Evolutionary conservation across 2,329 filamentous ascomycete genomes (phyloP), one percentile per base, ranked within the genome.

Genomic region (Chaetomiaceae sp.): DNA sequence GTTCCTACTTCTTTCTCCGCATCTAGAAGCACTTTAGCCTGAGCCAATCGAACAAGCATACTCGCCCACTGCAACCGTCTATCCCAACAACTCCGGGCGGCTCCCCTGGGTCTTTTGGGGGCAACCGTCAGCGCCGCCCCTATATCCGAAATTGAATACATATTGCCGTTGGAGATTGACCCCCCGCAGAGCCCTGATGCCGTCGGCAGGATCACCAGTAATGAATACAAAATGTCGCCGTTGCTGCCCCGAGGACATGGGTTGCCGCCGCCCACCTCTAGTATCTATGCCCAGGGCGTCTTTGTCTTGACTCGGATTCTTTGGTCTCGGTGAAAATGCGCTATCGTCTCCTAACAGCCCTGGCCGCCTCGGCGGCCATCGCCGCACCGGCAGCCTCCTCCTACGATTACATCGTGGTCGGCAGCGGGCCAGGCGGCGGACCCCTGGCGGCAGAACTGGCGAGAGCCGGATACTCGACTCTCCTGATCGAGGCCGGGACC

Each of bases 381-480:
- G 54, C 48, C 9, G 52, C 47, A 1, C 40, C 53, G 11, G 30
- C 56, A 3, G 51, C 58, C 2, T 30, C 55, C 5, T 49, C 51
- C 9, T 81, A 80, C 61, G 81, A 85, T 60, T 85, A 83, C 70
- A 74, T 85, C 25, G 73, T 85, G 18, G 79, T 85, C 14, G 82
- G 82, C 14, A 80, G 78, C n/a, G 81, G 81, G 2, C 73, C 81
- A 2, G 81, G 81, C 30, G 81, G 81, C 53, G 79, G 76, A 9
- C 80, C 81, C 20, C 63, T 84, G 5, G 80, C 81, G 2, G 76
- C 77, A 7, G 74, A 80, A 33, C 73, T 85, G 21, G 82, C 81
- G 6, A 67, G 80, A 30, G 79, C 79, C 18, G 82, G 81, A 36
- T 75, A 78, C 69, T 79, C 75, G 59, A 79, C 79, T 3, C 74